Evolutionary conservation across 495 filamentous ascomycete species (phyloP).

Genomic region (Aspergillus incahuasiensis): DNA sequence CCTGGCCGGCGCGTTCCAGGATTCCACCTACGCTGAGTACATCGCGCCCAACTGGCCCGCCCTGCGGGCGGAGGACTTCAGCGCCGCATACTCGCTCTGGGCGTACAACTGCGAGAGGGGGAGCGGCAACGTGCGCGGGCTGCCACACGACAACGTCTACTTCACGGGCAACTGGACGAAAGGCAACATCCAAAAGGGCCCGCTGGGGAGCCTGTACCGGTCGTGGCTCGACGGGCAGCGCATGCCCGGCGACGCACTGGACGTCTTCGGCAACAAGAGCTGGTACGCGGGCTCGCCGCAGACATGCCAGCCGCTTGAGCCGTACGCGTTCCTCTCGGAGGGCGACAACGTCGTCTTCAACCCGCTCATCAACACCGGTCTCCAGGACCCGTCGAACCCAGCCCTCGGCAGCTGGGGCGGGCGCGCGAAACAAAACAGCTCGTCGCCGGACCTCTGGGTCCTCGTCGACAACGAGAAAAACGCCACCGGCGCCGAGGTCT

Average conservation of each 20-base stretch:
- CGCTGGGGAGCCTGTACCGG: neutral
- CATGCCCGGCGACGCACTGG: neutral
- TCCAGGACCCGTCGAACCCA: neutral
- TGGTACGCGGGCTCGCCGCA: neutral
- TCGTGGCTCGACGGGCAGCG: neutral
- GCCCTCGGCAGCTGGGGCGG: neutral
- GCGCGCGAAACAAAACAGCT: neutral
- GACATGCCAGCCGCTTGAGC: neutral
- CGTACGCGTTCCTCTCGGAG: neutral
- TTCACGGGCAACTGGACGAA: neutral
- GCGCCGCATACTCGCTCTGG: neutral
- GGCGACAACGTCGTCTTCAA: neutral
- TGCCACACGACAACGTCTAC: neutral
- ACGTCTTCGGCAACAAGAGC: neutral
- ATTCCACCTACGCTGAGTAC: neutral
- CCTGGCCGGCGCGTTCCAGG: neutral
- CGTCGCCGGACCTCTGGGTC: neutral
- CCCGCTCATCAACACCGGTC: neutral
- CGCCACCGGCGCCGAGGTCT: neutral
- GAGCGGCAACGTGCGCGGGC: neutral
- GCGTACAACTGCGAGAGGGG: neutral
- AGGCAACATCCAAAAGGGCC: neutral
- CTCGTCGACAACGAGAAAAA: neutral
- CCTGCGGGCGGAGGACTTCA: neutral
- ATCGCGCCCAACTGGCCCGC: neutral